A percentile compares a stretch with the other conserved stretches of the same genome.
Evolutionary conservation across 495 filamentous ascomycete genomes (phyloP).

Genomic region (Filosporella fistucella): DNA sequence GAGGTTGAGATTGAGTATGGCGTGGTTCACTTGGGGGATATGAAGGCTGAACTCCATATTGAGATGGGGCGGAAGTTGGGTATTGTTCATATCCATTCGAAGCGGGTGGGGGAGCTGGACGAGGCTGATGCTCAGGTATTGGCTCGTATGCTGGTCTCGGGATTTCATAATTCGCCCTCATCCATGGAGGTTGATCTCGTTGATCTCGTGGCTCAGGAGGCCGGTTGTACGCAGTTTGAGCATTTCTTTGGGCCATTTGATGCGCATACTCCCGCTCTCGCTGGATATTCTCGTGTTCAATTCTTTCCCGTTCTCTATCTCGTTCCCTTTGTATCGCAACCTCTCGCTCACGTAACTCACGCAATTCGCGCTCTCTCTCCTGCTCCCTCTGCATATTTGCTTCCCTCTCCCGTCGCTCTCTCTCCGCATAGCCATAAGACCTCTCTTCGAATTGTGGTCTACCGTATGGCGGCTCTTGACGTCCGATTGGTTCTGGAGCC

Average conservation of each 20-base stretch:
- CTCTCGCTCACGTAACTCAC: conserved; percentile 19
- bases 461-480: conserved; percentile 17
- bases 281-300: conserved; percentile 15
- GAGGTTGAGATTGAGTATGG: conserved; percentile 22
- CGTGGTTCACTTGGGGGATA: conserved; percentile 20
- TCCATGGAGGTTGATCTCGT: conserved; percentile 19
- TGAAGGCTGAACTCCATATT: conserved; percentile 14
- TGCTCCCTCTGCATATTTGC: conserved; percentile 14
- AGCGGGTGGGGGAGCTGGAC: conserved; percentile 28
- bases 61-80: conserved; percentile 36
- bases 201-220: conserved; percentile 21
- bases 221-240: conserved; percentile 15
- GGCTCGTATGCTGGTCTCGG: conserved; percentile 19
- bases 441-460: conserved; percentile 22
- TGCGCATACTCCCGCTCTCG: conserved; percentile 22
- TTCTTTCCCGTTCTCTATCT: conserved; percentile 25
- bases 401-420: conserved; percentile 33
- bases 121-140: conserved; percentile 12
- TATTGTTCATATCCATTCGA: conserved; percentile 30
- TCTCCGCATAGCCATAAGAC: conserved; percentile 28
- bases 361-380: conserved; percentile 12
- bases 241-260: conserved; percentile 19
- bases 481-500: conserved; percentile 13
- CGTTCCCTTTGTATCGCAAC: conserved; percentile 16
- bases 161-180: conserved; percentile 16